Conservation (phyloP, 768 basidiomycete genomes). For the Russula earlei region DNA sequence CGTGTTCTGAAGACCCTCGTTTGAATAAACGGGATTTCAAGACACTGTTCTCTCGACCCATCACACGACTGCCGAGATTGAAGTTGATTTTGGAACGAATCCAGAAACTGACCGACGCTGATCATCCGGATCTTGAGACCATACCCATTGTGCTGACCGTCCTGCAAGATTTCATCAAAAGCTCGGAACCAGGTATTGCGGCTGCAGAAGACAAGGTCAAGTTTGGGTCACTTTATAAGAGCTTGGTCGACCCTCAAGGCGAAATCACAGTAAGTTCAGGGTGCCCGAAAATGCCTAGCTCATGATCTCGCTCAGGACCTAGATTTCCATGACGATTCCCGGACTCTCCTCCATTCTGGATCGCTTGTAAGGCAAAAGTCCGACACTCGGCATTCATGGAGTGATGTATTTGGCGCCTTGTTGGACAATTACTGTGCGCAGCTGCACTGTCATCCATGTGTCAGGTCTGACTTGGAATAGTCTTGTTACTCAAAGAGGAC, state of each 20-base stretch:
- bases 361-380: conserved; percentile 48
- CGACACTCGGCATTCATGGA: conserved; percentile 67
- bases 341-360: conserved; percentile 62
- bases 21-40: conserved; percentile 68
- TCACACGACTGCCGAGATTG: conserved; percentile 80
- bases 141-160: conserved; percentile 65
- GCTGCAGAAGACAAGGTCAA: conserved; percentile 89
- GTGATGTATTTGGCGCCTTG: conserved; percentile 53
- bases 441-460: not conserved
- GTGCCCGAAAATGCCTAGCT: conserved; percentile 1
- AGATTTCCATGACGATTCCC: conserved; percentile 67
- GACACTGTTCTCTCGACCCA: conserved; percentile 77
- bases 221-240: conserved; percentile 74
- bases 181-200: conserved; percentile 83
- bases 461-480: conserved; percentile 28
- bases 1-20: conserved; percentile 52
- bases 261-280: conserved; percentile 61
- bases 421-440: conserved; percentile 69
- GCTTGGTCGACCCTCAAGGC: conserved; percentile 60
- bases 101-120: conserved; percentile 51
- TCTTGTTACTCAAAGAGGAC: conserved; percentile 58
- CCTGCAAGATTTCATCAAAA: conserved; percentile 65
- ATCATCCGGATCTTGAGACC: conserved; percentile 73
- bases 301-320: conserved; percentile 53
- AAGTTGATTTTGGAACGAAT: conserved; percentile 65